phyloP scores from a whole-genome alignment of 78 protist genomes.

The Guillardia theta region DNA sequence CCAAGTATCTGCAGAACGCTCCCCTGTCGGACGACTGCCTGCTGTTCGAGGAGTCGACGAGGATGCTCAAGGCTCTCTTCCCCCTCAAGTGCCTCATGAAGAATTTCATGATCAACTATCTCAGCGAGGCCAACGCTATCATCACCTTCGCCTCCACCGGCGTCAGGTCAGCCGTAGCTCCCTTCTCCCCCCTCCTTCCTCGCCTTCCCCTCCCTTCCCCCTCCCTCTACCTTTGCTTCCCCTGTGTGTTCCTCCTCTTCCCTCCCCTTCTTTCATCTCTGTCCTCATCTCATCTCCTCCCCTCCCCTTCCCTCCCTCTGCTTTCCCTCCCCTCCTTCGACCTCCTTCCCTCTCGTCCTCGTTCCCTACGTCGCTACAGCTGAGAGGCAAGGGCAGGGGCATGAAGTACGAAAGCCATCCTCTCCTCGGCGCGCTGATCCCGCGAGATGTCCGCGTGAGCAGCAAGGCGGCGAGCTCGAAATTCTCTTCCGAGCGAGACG shows the following conservation, averaged over 20 bases:
- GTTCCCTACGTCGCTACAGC: not conserved
- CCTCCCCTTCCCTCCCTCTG: not conserved
- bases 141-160: slow-evolving; percentile 8
- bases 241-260: not conserved
- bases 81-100: not conserved
- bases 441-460: not conserved
- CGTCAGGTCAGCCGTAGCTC: not conserved
- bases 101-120: not conserved
- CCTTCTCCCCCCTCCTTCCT: not conserved
- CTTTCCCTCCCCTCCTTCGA: not conserved
- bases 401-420: slow-evolving; percentile 29
- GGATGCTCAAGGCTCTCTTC: slow-evolving; percentile 5
- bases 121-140: slow-evolving; percentile 28
- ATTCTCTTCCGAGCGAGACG: not conserved
- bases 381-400: not conserved
- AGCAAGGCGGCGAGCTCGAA: not conserved
- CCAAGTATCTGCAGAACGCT: too few relatives aligned
- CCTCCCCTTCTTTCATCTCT: not conserved
- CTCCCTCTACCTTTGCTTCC: not conserved
- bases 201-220: not conserved
- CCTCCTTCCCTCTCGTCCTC: not conserved
- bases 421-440: slow-evolving; percentile 11
- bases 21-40: not conserved
- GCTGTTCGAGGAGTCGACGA: not conserved
- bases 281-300: not conserved